Base-by-base conservation (phyloP, 2,329 filamentous ascomycete species). In the Colletotrichum siamense region DNA sequence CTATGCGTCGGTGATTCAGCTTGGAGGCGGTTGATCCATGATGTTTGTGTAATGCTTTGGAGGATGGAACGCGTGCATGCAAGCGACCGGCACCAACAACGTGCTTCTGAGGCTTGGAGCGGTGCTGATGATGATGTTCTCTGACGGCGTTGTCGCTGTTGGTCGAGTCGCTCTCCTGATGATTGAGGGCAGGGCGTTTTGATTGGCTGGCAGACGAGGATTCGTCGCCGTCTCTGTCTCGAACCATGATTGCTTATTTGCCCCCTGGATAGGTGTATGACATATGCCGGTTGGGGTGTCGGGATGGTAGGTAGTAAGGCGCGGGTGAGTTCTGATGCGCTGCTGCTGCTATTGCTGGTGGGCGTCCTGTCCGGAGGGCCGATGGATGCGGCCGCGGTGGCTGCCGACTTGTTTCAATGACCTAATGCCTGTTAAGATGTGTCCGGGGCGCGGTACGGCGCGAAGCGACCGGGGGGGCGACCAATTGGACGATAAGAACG, bases 161-260 rank as follows among this genome's bases (percentile, higher is more conserved):
- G 79, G 84, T 84, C 57, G 83, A 84, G 75, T 85, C 84, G 79
- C 81, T 84, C 79, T 85, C 79, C 77, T 81, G 82, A 74, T 82
- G 84, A 77, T 79, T 79, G 75, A 82, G 82, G 71, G 84, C 79
- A 81, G 88, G 86, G 30, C 87, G 87, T 85, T 90, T 91, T 91
- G 89, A 91, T 91, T 91, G 89, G 89, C 85, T 84, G 82, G 84
- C 83, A 79, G 85, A 83, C 79, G 87, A 85, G 84, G 86, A 84
- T 84, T 87, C 88, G 83, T 89, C 86, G 80, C 81, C 82, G 80
- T 90, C 87, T 82, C 83, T 86, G 81, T 88, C 87, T 80, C 83
- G 84, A 81, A 85, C 82, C 87, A 85, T 84, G 79, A 69, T 79
- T 83, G 83, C 78, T 79, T 77, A 70, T 77, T 77, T 62, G 61